Evolutionary conservation across 495 filamentous ascomycete genomes (phyloP), one percentile per base, ranked within the genome.

Genomic region (Penicillium pancosmium): DNA sequence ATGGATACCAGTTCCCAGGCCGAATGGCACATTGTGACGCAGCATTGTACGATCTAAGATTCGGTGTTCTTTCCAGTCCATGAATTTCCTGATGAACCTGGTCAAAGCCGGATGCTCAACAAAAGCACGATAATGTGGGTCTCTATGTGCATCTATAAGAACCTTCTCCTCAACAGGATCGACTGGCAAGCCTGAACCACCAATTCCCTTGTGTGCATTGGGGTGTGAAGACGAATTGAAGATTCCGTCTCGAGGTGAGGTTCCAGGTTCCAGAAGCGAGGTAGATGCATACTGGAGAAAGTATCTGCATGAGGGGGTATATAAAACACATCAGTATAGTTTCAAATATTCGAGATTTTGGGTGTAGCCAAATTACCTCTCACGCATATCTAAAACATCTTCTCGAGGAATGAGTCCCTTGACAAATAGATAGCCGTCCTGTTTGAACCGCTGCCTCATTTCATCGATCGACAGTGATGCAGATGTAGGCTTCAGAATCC

Each of bases 21-120:
- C 78, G 16, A 76, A 71, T 3, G 83, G 83, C 4, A 80, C 76
- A 55, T 83, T 84, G 59, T 84, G 80, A n/a, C 84, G 66, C 54
- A 85, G 60, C 59, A 84, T 68, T 2, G 78, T 72, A 11, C 77
- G 64, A 49, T 71, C 61, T 18, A 76, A 60, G 2, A 82, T 56
- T 6, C 76, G 76, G 48, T 77, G 72, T 4, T 77, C 64, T 0
- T 70, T 72, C 82, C 82, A 85, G 23, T 72, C 70, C 27, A 73
- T 81, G 13, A 84, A 65, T 38, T 68, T 60, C 5, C 76, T 65
- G n/a, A 84, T 72, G 52, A 84, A 84, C 4, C 68, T 65, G 7
- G 65, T 65, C 16, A 85, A 66, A 2, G 58, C 65, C 3, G 80
- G 77, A 60, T 84, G 78, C 50, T 78, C 77, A 57, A 80, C 77